Conservation (phyloP, 2,329 filamentous ascomycete species). For the Beauveria pseudobassiana region DNA sequence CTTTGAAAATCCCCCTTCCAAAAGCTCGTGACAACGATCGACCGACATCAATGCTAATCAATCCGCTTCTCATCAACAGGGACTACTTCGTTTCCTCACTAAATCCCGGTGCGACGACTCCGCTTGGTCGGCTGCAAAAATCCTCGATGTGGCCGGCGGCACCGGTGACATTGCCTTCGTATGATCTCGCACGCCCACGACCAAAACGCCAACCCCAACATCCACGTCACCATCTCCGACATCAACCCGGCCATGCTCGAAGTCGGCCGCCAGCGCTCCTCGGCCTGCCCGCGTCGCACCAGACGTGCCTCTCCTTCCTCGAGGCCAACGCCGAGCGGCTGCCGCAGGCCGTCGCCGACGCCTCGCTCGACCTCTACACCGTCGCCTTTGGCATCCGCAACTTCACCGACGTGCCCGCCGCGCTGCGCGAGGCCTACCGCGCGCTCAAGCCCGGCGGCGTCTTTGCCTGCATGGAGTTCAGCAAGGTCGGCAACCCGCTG, state of each 20-base stretch:
- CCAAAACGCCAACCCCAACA: conserved; percentile 65
- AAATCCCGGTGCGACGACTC: conserved; percentile 63
- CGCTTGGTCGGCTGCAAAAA: conserved; percentile 48
- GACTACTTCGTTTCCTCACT: conserved; percentile 91
- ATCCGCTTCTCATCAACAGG: conserved; percentile 24
- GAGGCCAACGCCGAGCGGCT: conserved; percentile 86
- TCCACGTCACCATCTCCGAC: conserved; percentile 84
- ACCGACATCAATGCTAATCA: neutral
- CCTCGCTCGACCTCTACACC: conserved; percentile 87
- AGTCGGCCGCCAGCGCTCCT: conserved; percentile 77
- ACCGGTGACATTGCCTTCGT: conserved; percentile 95
- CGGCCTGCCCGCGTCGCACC: conserved; percentile 45
- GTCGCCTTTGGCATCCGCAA: conserved; percentile 97
- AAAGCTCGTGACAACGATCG: neutral
- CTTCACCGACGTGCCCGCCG: conserved; percentile 84
- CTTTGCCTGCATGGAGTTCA: conserved; percentile 95
- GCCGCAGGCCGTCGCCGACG: conserved; percentile 50
- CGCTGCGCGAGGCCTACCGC: conserved; percentile 74
- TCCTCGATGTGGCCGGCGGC: conserved; percentile 94
- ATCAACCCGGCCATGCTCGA: conserved; percentile 94
- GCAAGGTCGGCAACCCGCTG: conserved; percentile 66
- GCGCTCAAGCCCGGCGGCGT: conserved; percentile 91
- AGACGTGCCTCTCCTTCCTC: conserved; percentile 61
- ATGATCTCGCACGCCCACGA: conserved; percentile 85
- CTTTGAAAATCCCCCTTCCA: neutral